A percentile compares a stretch with the other conserved stretches of the same genome.
Evolutionary conservation across 176 grass and related monocot genomes (phyloP).

Genomic region (Aegilops umbellulata): DNA sequence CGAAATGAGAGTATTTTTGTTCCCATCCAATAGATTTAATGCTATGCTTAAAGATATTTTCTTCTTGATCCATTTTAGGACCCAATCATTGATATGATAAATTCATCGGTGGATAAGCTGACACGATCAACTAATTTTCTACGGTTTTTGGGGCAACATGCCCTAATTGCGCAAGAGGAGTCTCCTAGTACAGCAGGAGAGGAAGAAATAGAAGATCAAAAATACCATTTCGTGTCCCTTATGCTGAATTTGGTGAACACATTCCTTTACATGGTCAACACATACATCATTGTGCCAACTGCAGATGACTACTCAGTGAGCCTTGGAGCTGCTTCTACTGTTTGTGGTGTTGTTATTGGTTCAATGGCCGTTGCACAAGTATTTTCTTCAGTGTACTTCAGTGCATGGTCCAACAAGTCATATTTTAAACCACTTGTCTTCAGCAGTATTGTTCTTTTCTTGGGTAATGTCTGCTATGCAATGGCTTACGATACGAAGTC

Average conservation of each 20-base stretch:
- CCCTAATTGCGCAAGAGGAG: constrained; percentile 76
- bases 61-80: constrained; percentile 55
- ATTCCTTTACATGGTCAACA: constrained; percentile 97
- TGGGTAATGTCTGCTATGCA: constrained; percentile 82
- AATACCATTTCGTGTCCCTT: constrained; percentile 87
- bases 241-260: constrained; percentile 87
- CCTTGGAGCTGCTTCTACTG: constrained; percentile 85
- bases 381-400: constrained; percentile 92
- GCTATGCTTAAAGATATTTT: neutral
- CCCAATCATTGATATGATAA: constrained; percentile 80
- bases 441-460: constrained; percentile 83
- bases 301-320: constrained; percentile 90
- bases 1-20: constrained; percentile 25
- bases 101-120: constrained; percentile 63
- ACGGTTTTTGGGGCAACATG: constrained; percentile 87
- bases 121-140: constrained; percentile 85
- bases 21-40: neutral
- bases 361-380: constrained; percentile 93
- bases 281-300: constrained; percentile 91
- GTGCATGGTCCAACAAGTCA: constrained; percentile 87
- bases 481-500: constrained; percentile 82
- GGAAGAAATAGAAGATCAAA: constrained; percentile 70
- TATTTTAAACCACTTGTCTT: constrained; percentile 89
- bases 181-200: constrained; percentile 69
- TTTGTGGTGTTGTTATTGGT: constrained; percentile 90